Evolutionary conservation across 371 early-diverging fungal species (phyloP), one percentile per base, ranked within the genome.

Genomic region (Parasitella parasitica): DNA sequence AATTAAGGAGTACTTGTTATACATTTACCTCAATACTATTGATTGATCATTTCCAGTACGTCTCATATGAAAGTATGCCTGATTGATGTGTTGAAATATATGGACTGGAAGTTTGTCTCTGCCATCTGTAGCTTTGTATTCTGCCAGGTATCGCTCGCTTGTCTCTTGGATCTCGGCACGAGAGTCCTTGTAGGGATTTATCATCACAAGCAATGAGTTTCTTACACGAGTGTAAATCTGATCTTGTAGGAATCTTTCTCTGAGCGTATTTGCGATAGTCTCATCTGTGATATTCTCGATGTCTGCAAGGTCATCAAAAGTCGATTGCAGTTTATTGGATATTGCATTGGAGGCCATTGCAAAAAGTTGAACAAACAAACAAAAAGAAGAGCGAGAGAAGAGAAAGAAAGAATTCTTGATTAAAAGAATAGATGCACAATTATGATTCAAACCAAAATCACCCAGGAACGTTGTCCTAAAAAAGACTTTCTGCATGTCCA

Each of bases 221-320:
- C 86, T 84, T 57, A 91, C 77, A 18, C 84, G 80, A 36, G 92
- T 89, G 66, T 86, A 89, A 37, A 84, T 75, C 48, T 73, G 76
- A 37, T 83, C 86, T 48, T 80, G 69, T 57, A 82, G 76, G 60
- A 86, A 83, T 30, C 91, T 81, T 39, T 78, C 80, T 26, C 80
- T 68, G 32, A 93, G 73, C 22, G 78, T 72, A 2, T 67, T 69
- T 20, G 85, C 77, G 65, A 91, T 62, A 27, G 72, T 69, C 35
- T 85, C 86, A 55, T 77, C 81, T 54, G 75, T 71, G 7, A 73
- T 61, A 46, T 69, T 60, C 28, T 74, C 65, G 34, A 84, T 64
- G 22, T 68, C 76, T 36, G 76, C 67, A 12, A 84, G 60, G 63
- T 84, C 81, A 34, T 64, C 69, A 30, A 26, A 56, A 5, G 37